These are phyloP conservation scores for Coffea canephora DNA, from an alignment of 257 asterid species.

Conservation along the genomic window DNA sequence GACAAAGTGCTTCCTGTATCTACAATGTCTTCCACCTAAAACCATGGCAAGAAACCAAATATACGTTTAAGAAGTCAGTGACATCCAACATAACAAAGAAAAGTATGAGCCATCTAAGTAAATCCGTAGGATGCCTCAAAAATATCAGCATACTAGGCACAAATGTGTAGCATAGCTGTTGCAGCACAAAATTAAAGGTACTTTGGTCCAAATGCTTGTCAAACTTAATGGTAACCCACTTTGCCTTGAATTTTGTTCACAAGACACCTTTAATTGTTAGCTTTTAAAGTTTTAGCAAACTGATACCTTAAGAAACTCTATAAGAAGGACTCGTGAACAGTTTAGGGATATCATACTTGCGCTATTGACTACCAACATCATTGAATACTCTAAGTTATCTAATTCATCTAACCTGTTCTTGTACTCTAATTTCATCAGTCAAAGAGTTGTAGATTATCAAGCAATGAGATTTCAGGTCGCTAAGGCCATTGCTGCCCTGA, in stretches of 20 bases:
- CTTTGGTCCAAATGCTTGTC: too few relatives aligned
- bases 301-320: too few relatives aligned
- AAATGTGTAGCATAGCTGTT: neutral
- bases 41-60: neutral
- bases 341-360: neutral
- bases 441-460: neutral
- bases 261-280: neutral
- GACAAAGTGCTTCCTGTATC: slow-evolving; percentile 83
- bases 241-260: neutral
- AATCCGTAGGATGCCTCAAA: neutral
- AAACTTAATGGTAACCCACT: neutral
- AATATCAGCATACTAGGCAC: neutral
- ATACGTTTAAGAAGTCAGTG: neutral
- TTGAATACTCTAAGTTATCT: neutral
- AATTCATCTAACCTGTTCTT: neutral
- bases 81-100: neutral
- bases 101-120: neutral
- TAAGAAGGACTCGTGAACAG: neutral
- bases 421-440: neutral
- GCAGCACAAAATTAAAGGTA: neutral
- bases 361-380: neutral
- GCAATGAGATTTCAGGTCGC: neutral
- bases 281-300: neutral
- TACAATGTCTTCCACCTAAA: slow-evolving; percentile 89
- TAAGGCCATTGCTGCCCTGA: neutral